Conservation (phyloP, 2,329 filamentous ascomycete genomes). For the Fusarium begoniae region DNA sequence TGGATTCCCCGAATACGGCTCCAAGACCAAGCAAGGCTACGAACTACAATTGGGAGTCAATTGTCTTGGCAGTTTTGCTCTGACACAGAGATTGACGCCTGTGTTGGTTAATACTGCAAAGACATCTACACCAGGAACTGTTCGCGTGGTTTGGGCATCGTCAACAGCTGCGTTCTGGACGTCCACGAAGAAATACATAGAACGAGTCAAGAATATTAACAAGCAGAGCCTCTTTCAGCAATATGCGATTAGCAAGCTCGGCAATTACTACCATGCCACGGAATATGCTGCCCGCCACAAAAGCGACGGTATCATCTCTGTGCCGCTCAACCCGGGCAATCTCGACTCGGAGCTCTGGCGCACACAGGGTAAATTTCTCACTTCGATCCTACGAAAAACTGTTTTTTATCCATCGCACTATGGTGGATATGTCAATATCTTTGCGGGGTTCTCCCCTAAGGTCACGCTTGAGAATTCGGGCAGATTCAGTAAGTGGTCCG, state of each 20-base stretch:
- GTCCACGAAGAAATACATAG: conserved; percentile 25
- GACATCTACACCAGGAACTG: conserved; percentile 37
- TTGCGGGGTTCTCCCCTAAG: conserved; percentile 55
- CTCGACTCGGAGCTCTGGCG: conserved; percentile 51
- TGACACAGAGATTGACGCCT: conserved; percentile 51
- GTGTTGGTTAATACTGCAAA: conserved; percentile 46
- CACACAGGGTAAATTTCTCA: conserved; percentile 28
- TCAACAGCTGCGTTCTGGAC: conserved; percentile 35
- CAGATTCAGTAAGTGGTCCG: conserved; percentile 11
- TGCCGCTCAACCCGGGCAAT: conserved; percentile 53
- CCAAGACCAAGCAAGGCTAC: conserved; percentile 50
- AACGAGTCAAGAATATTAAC: conserved; percentile 32
- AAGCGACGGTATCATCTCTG: conserved; percentile 43
- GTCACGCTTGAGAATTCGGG: conserved; percentile 47
- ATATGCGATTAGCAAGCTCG: conserved; percentile 46
- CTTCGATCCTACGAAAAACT: conserved; percentile 26
- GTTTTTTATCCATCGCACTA: conserved; percentile 43
- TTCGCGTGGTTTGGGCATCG: conserved; percentile 48
- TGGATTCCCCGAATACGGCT: conserved; percentile 49
- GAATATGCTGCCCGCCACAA: conserved; percentile 44
- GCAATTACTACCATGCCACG: conserved; percentile 45
- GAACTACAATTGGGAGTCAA: conserved; percentile 56
- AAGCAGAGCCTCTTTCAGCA: conserved; percentile 14
- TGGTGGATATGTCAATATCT: conserved; percentile 61
- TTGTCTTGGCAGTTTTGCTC: conserved; percentile 51